phyloP scores from a whole-genome alignment of 2,329 filamentous ascomycete species.

The Elsinoe perseae region DNA sequence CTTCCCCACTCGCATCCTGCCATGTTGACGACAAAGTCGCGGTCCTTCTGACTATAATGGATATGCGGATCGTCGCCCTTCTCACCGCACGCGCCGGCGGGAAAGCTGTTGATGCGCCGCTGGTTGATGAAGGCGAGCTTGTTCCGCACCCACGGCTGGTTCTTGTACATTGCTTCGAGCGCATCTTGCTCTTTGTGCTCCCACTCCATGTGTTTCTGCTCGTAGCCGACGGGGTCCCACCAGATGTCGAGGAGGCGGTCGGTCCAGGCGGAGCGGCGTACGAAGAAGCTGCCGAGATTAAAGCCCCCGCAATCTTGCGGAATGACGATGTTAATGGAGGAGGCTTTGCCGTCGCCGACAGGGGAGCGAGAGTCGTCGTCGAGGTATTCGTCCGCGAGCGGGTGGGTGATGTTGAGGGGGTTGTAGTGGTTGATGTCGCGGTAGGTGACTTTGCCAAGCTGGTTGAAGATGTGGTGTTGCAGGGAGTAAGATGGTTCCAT shows the following conservation, averaged over 20 bases:
- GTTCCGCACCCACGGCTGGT: constrained; percentile 86
- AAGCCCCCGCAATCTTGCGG: constrained; percentile 94
- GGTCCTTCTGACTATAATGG: constrained; percentile 77
- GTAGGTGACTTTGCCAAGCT: constrained; percentile 67
- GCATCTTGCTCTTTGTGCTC: constrained; percentile 98
- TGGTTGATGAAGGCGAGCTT: constrained; percentile 85
- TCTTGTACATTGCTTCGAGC: constrained; percentile 81
- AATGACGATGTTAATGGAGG: constrained; percentile 79
- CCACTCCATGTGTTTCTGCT: constrained; percentile 99
- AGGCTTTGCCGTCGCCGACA: constrained; percentile 65
- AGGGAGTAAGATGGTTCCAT: constrained; percentile 93
- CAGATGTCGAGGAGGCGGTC: constrained; percentile 88
- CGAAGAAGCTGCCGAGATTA: constrained; percentile 92
- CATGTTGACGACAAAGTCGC: constrained; percentile 97
- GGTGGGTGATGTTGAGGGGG: constrained; percentile 86
- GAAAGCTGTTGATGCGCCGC: constrained; percentile 90
- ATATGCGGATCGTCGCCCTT: constrained; percentile 63
- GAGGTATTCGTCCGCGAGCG: constrained; percentile 59
- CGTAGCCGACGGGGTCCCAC: constrained; percentile 97
- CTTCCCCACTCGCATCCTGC: constrained; percentile 94
- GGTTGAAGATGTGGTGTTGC: constrained; percentile 81
- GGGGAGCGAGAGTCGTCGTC: constrained; percentile 65
- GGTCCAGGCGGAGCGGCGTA: constrained; percentile 77
- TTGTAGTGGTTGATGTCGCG: constrained; percentile 97
- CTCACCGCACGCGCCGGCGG: constrained; percentile 77